Percentiles rank a stretch among this genome's conserved stretches.
phyloP scores from a whole-genome alignment of 1,284 basidiomycete genomes.

The Apiotrichum gamsii region DNA sequence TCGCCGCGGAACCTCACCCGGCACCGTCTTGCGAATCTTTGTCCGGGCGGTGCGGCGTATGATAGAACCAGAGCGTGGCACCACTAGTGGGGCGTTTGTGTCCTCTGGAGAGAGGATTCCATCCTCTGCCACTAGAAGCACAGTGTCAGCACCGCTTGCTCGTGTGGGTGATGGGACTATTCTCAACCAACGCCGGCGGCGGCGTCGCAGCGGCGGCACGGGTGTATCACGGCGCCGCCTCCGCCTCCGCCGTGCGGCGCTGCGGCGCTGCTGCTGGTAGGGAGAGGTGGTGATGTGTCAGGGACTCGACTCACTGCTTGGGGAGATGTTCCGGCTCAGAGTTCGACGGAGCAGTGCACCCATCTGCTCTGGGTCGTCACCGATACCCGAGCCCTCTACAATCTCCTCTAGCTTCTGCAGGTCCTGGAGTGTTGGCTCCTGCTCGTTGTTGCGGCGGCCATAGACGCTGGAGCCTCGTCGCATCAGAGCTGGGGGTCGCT shows the following conservation, averaged over 20 bases:
- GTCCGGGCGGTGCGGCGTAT: constrained; percentile 87
- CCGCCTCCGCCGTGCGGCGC: too few species aligned
- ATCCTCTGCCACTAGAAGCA: constrained; percentile 31
- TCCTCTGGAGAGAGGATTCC: constrained; percentile 25
- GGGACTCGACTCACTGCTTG: constrained; percentile 69
- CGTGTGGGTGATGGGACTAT: neutral
- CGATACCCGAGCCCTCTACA: constrained; percentile 76
- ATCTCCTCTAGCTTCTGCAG: constrained; percentile 86
- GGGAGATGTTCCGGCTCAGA: constrained; percentile 78
- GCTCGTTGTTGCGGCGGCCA: constrained; percentile 51
- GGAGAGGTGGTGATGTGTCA: neutral
- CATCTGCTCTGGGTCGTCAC: constrained; percentile 76
- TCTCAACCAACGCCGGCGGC: too few species aligned
- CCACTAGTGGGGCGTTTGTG: constrained; percentile 73
- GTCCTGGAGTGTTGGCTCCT: constrained; percentile 79
- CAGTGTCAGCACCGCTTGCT: constrained; percentile 6
- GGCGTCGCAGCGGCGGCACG: too few species aligned
- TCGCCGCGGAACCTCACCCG: constrained; percentile 75
- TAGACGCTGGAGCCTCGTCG: constrained; percentile 62
- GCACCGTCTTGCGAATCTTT: constrained; percentile 83
- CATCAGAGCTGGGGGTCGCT: constrained; percentile 58
- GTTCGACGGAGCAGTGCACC: constrained; percentile 77
- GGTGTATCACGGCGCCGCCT: too few species aligned
- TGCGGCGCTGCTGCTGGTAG: too few species aligned
- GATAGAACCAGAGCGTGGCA: constrained; percentile 77